Base-by-base conservation (phyloP, 352 stramenopile species). In the Stephanocyclus meneghinianus region DNA sequence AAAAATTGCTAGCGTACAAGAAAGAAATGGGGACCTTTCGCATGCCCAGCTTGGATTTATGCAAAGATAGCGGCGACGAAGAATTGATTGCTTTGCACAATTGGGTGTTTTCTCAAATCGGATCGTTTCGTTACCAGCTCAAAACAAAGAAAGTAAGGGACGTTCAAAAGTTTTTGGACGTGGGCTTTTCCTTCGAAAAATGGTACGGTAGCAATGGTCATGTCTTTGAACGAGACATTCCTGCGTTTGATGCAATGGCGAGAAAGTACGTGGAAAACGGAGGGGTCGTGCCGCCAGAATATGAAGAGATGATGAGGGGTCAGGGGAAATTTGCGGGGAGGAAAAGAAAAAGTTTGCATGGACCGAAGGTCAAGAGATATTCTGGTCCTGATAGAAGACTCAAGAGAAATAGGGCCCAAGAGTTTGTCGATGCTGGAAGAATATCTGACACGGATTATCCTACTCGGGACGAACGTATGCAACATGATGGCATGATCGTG, bases 51-150 rank as follows among this genome's bases (percentile, higher is more conserved):
- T 55, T 74, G 21, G 67, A 81, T 45, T 40, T 81, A 32, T 76
- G 66, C 42, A 71, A 73, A 32, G 74, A 67, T 37, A 71, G 51
- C 7, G 74, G 74, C 21, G 67, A 76, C 15, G 40, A 81, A 26
- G 74, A 81, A 4, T 57, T 76, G 40, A 64, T 76, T 44, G 9
- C 51, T 2, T 60, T 81, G 26, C 74, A 81, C 40, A 76, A 81
- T 44, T 81, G 74, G 74, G 59, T 81, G 18, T 81, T 76, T 64
- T 71, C 47, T 51, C 74, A 81, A 29, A 53, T 81, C 1, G 66
- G 66, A 1, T 32, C 29, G 2, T 72, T 73, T 45, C 57, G 74
- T 15, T 81, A 81, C 69, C 74, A 81, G 50, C 55, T 81, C 7
- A 73, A 57, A 42, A 70, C 50, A 0, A 79, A 78, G 37, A 78